Evolutionary conservation across 768 basidiomycete species (phyloP).

Genomic region (Sarcomyxa edulis): DNA sequence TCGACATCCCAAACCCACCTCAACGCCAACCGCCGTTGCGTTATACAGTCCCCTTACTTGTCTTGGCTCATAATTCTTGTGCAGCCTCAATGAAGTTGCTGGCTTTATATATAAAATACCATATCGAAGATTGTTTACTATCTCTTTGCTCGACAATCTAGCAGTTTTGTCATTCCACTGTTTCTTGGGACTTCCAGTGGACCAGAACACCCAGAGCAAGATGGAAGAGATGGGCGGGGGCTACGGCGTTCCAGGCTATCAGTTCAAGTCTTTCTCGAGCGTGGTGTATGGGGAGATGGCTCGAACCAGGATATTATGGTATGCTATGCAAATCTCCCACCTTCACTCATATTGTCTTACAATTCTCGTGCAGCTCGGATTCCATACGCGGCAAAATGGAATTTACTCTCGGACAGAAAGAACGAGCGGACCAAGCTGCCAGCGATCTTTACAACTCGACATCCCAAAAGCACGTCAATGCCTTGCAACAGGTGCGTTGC

Average conservation of each 20-base stretch:
- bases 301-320: constrained; percentile 38
- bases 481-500: constrained; percentile 71
- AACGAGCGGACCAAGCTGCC: constrained; percentile 59
- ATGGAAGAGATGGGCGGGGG: constrained; percentile 96
- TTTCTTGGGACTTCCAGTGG: constrained; percentile 90
- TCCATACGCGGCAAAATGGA: constrained; percentile 73
- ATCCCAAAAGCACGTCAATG: constrained; percentile 66
- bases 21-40: too few species aligned
- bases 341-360: constrained; percentile 7
- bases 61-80: too few species aligned
- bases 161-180: constrained; percentile 75
- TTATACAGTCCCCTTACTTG: too few species aligned
- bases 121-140: constrained; percentile 95
- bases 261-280: constrained; percentile 80
- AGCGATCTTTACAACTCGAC: constrained; percentile 69
- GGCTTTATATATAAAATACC: constrained; percentile 89
- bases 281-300: constrained; percentile 69
- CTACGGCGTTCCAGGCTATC: constrained; percentile 65
- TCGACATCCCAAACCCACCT: too few species aligned
- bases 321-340: too few species aligned
- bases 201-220: constrained; percentile 79
- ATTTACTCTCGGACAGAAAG: constrained; percentile 76
- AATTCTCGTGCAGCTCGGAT: constrained; percentile 21
- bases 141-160: constrained; percentile 85
- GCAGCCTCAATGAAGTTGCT: constrained; percentile 88